Evolutionary conservation across 1,139 yeast genomes (phyloP), one percentile per base, ranked within the genome.

Genomic region (Blastobotrys serpentis): DNA sequence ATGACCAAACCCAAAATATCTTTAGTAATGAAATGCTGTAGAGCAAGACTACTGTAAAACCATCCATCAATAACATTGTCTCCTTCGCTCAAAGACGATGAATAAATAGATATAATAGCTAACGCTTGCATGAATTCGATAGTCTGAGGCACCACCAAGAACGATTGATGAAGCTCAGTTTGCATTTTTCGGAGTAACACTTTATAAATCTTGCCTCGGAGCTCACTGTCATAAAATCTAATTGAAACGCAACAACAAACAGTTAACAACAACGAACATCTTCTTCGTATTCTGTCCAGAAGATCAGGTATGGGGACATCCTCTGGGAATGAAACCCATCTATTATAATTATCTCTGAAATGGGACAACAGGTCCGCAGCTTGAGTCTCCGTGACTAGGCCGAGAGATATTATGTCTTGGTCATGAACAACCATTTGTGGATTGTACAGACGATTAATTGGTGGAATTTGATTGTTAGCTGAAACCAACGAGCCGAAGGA

Each of bases 291-390:
- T 33, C 77, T 65, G n/a, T 72, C 76, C 7, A 85, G 70, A 33
- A 86, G 66, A 19, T 68, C 72, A 16, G 69, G 75, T 0, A 84
- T 75, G 1, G 81, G 67, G 33, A 78, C 63, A 19, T 70, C 70
- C 40, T 77, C 75, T 0, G 92, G 89, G 48, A 86, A 80, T 51
- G 86, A 81, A 2, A 84, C 82, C 95, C 95, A 86, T 36, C 86
- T 71, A 7, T 89, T 88, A 59, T 82, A 85, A 58, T 84, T 76
- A 49, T 81, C 76, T 44, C 86, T 69, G 61, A 86, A 86, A 48
- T 77, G 78, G 46, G 74, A 73, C 56, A 86, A 66, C 36, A 85
- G 64, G 29, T 72, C 73, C 6, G 74, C 59, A 0, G 79, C 78
- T 56, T 82, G 82, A 2, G 65, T 64, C 43, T 73, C 64, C 0